Base-by-base conservation (phyloP, 78 protist genomes). In the Dictyostelium brefeldianum region DNA sequence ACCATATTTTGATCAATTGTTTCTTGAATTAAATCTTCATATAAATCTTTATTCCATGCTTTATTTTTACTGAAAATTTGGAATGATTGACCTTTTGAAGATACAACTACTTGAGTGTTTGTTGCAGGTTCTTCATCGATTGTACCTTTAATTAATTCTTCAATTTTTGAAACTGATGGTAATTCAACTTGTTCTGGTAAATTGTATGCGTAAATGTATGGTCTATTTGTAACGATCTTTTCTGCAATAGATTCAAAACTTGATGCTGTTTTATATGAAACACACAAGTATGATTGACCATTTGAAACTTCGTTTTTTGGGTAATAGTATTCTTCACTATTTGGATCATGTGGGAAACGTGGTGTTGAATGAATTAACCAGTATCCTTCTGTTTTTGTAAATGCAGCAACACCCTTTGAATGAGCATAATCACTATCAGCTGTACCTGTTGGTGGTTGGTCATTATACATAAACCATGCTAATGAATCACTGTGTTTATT, bases 311-410 rank as follows among this genome's bases (percentile, higher is more conserved):
- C 97, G 17, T 80, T 79, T 18, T 41, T 84, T 67, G 97, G 97
- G 71, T 31, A 95, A 5, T 43, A 36, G 57, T 65, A 82, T 6
- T 67, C 36, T 15, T 25, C 36, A 11, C 46, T 25, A 4, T 31
- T 20, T 29, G 83, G 80, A 31, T 46, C 70, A 14, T 17, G 27
- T 56, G 97, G 97, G 57, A 87, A 95, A 12, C 89, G 82, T 20
- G 95, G 97, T 0, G 56, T 71, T 12, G 75, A 36, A 54, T 96
- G 97, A 56, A 96, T 81, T 5, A 96, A 79, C 96, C 96, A 96
- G 56, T 74, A 96, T 11, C 97, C 97, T 9, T 51, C n/a, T 11
- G n/a, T 17, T 20, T 43, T 29, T 15, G 43, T 43, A 11, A 92
- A 82, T 10, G 92, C 94, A 15, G 92, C 31, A 18, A n/a, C 91